Evolutionary conservation across 73 alveolate species (phyloP).

Genomic region (Tetrahymena malaccensis): DNA sequence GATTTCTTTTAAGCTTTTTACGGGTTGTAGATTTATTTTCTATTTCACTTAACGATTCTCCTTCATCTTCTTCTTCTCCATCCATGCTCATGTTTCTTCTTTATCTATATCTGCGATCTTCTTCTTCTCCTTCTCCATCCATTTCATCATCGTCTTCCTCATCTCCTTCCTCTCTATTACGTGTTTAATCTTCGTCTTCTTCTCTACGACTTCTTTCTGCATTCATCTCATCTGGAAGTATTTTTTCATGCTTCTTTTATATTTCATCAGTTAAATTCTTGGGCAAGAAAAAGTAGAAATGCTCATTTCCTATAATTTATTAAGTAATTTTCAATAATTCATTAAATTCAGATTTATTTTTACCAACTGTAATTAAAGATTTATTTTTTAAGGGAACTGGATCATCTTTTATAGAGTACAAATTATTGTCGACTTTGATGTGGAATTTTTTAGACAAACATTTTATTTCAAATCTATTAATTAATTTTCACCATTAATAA

Average conservation of each 20-base stretch:
- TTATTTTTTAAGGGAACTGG: constrained; percentile 14
- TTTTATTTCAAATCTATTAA: constrained; percentile 24
- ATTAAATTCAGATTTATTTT: background rate
- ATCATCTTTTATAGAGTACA: background rate
- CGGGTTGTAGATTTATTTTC: background rate
- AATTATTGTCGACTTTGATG: constrained; percentile 4
- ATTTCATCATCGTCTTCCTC: background rate
- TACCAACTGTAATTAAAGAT: constrained; percentile 22
- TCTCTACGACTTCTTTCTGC: background rate
- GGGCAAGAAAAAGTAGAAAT: background rate
- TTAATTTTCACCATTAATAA: background rate
- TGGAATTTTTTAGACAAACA: constrained; percentile 13
- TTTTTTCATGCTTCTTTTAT: background rate
- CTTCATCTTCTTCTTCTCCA: background rate
- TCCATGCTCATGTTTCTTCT: background rate
- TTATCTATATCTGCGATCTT: background rate
- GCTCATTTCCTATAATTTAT: background rate
- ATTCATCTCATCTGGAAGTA: background rate
- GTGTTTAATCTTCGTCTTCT: background rate
- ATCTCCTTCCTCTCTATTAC: background rate
- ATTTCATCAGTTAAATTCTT: background rate
- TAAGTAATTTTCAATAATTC: background rate
- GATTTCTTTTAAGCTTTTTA: background rate
- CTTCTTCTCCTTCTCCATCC: background rate
- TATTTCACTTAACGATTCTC: background rate